Base-by-base conservation (phyloP, 768 basidiomycete genomes). In the Filobasidium wieringae region DNA sequence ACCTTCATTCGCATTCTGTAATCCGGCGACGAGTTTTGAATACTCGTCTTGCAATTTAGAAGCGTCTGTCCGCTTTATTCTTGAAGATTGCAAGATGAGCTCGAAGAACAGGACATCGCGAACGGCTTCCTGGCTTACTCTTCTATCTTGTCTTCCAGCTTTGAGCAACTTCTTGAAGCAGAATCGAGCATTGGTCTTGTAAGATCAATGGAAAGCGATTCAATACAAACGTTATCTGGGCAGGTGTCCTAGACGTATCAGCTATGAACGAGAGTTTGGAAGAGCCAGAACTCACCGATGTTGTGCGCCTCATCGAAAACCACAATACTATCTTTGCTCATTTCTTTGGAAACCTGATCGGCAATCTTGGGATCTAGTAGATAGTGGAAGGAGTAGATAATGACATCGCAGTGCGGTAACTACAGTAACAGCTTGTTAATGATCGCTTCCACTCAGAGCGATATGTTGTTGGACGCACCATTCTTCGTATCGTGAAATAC, bases 281-380 rank as follows among this genome's bases (percentile, higher is more conserved):
- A 37, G 56, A 59, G 32, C 55, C 36, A 36, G 53, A 27, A 63
- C 79, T 57, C 65, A 91, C 92, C 92, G 52, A 99, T 99, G 71
- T 99, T 99, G 74, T 99, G 95, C 15, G 95, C 95, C 71, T 99
- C 95, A 68, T 99, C 95, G 68, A 99, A 99, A 1, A 99, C 95
- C 36, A 99, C 91, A 53, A 99, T 99, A 30, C 90, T 86, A 71
- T 99, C 95, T 68, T 96, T 97, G 7, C 87, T 88, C 76, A 99
- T 79, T 72, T 99, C 95, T 69, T 89, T 92, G 1, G 95, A 97
- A 14, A 99, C 95, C 76, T 97, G 92, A 66, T 97, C 95, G 0
- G 95, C 95, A 39, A 99, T 92, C 75, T 99, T 99, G 1, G 95
- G 95, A 76, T 99, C 95, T 30, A 99, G 81, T 30, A 99, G 79